Base-by-base conservation (phyloP, 2,329 filamentous ascomycete species). In the Fusarium camptoceras region DNA sequence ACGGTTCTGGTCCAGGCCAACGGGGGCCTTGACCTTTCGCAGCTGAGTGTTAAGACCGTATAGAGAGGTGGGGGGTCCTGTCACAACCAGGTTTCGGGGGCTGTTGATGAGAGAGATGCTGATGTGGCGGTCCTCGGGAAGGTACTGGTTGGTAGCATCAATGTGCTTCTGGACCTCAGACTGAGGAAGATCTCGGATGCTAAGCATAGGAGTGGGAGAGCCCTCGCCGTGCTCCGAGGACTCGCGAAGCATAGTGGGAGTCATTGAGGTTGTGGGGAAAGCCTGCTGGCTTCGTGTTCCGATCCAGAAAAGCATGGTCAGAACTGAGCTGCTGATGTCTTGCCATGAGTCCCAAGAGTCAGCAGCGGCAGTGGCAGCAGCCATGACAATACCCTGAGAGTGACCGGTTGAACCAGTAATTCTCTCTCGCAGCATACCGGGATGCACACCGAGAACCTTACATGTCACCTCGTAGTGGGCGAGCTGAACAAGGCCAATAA, bases 241-340 rank as follows among this genome's bases (percentile, higher is more conserved):
- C 81, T 99, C 96, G 78, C 95, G 93, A 56, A 99, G 87, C 77
- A 95, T 93, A 46, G 89, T 92, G 1, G 96, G 97, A 6, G 94
- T 94, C 76, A 99, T 87, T 34, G 96, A 98, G 6, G 96, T 99
- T 74, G 93, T 90, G 41, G 96, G 97, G 82, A 98, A 99, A 4
- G 94, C 94, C 81, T 99, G 96, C 81, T 99, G 96, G 81, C 95
- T 98, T 77, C 96, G 92, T 66, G 95, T 91, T 78, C 97, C 96
- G 73, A 99, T 97, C 96, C 96, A 99, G 86, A 99, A 99, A 30
- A 99, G 91, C 76, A 98, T 93, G 30, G 93, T 96, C 70, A 99
- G 85, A 5, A 95, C 92, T 73, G 93, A 90, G 75, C 87, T 91
- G 58, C 94, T 88, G 58, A 93, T 89, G 76, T 92, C 90, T 71